These are phyloP conservation scores for Loxodes magnus DNA, from an alignment of 73 alveolate genomes.

Conservation along the genomic window DNA sequence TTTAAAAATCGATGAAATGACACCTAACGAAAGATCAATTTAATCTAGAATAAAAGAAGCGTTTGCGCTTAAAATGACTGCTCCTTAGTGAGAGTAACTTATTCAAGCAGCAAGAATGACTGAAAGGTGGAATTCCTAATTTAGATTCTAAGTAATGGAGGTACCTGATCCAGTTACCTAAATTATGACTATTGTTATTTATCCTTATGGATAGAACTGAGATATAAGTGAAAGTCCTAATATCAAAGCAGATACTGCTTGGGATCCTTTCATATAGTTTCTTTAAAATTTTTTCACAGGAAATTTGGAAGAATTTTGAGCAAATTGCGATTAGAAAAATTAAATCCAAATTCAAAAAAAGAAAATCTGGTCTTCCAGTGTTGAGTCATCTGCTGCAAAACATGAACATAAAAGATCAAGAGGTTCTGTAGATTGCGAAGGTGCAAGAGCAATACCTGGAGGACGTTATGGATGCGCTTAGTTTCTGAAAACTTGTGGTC, in stretches of 20 bases:
- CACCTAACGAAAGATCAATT: constrained; percentile 48
- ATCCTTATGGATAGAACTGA: constrained; percentile 8
- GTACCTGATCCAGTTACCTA: not conserved
- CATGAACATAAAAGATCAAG: not conserved
- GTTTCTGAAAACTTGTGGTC: constrained; percentile 46
- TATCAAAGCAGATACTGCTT: not conserved
- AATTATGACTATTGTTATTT: not conserved
- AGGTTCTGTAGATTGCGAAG: constrained; percentile 15
- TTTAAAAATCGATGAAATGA: constrained; percentile 38
- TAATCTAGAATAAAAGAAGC: constrained; percentile 51
- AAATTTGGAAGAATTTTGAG: constrained; percentile 5
- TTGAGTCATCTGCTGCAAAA: too few species aligned
- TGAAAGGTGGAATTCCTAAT: not conserved
- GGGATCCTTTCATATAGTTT: not conserved
- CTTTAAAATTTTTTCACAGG: not conserved
- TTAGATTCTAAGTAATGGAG: not conserved
- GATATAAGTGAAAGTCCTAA: not conserved
- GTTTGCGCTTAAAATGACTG: constrained; percentile 28
- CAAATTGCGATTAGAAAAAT: too few species aligned
- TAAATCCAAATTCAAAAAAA: too few species aligned
- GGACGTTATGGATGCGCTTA: constrained; percentile 72
- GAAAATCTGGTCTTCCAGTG: too few species aligned
- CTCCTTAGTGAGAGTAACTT: constrained; percentile 31
- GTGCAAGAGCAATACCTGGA: constrained; percentile 51
- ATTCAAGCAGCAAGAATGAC: constrained; percentile 6